Percentiles rank a stretch among this genome's conserved stretches.
phyloP scores from a whole-genome alignment of 2,329 filamentous ascomycete genomes.

The Dichotomopilus funicola region DNA sequence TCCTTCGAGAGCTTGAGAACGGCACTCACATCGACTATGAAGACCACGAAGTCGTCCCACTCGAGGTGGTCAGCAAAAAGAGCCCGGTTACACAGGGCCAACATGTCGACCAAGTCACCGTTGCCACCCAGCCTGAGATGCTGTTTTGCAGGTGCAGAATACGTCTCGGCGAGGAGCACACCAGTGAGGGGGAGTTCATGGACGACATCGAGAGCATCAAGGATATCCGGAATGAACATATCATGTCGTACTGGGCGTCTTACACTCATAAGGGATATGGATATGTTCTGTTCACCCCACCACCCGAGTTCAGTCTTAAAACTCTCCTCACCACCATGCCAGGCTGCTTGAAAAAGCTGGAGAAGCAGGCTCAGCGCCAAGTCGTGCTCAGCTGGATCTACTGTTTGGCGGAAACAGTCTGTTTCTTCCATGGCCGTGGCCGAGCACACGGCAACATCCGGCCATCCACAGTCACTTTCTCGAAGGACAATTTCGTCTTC shows the following conservation, averaged over 20 bases:
- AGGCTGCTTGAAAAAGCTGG: slow-evolving; percentile 53
- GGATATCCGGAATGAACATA: slow-evolving; percentile 58
- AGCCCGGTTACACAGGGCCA: slow-evolving; percentile 32
- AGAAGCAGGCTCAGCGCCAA: slow-evolving; percentile 52
- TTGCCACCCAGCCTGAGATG: slow-evolving; percentile 54
- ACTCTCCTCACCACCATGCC: slow-evolving; percentile 61
- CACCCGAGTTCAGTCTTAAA: slow-evolving; percentile 59
- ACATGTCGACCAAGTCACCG: slow-evolving; percentile 51
- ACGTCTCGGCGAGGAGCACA: slow-evolving; percentile 40
- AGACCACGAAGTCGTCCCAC: slow-evolving; percentile 61
- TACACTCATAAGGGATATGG: slow-evolving; percentile 59
- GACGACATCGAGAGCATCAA: slow-evolving; percentile 54
- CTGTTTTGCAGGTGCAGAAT: slow-evolving; percentile 54
- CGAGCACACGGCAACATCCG: slow-evolving; percentile 62
- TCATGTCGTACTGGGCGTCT: slow-evolving; percentile 64
- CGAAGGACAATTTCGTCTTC: slow-evolving; percentile 58
- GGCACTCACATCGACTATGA: slow-evolving; percentile 58
- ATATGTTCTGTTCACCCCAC: slow-evolving; percentile 61
- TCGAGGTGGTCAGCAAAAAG: slow-evolving; percentile 59
- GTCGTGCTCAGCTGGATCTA: slow-evolving; percentile 68
- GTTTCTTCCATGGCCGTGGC: slow-evolving; percentile 59
- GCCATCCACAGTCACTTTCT: slow-evolving; percentile 63
- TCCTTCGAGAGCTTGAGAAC: slow-evolving; percentile 56
- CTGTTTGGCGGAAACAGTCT: slow-evolving; percentile 62
- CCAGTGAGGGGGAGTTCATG: slow-evolving; percentile 50